A percentile compares a stretch with the other conserved stretches of the same genome.
Evolutionary conservation across 1,284 basidiomycete genomes (phyloP).

Genomic region (Agroathelia rolfsii): DNA sequence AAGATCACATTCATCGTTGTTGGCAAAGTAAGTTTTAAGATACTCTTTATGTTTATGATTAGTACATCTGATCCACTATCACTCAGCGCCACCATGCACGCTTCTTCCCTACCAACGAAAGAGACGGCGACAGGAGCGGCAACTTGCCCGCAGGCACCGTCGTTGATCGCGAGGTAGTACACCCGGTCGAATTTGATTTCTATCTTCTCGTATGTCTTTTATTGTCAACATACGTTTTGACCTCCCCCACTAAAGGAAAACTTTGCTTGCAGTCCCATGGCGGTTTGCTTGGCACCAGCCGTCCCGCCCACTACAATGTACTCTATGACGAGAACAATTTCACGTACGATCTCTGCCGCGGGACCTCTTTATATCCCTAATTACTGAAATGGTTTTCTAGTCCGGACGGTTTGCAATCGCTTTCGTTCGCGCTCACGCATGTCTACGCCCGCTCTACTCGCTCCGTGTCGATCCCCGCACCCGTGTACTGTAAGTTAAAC

Average conservation of each 20-base stretch:
- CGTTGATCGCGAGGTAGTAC: conserved; percentile 58
- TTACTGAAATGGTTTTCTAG: conserved; percentile 21
- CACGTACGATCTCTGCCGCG: conserved; percentile 21
- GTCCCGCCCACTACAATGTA: conserved; percentile 59
- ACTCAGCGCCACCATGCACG: conserved; percentile 55
- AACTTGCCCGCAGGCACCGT: conserved; percentile 72
- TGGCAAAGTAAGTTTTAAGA: conserved; percentile 50
- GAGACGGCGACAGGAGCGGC: conserved; percentile 52
- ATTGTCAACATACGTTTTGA: conserved; percentile 55
- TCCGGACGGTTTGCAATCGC: conserved; percentile 54
- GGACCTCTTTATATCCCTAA: not conserved
- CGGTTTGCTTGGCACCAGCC: conserved; percentile 41
- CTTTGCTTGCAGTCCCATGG: conserved; percentile 42
- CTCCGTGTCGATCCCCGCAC: conserved; percentile 76
- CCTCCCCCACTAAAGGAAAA: no score
- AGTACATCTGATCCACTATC: not conserved
- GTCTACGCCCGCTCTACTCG: conserved; percentile 76
- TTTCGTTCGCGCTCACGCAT: conserved; percentile 72
- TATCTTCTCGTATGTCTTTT: conserved; percentile 67
- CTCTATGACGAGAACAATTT: conserved; percentile 51
- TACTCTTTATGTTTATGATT: no score
- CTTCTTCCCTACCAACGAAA: conserved; percentile 51
- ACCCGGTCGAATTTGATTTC: conserved; percentile 74
- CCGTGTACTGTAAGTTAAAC: conserved; percentile 64
- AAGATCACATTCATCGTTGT: conserved; percentile 70